Conservation (phyloP, 192 early-diverging fungal genomes). For the Thamnidium elegans region DNA sequence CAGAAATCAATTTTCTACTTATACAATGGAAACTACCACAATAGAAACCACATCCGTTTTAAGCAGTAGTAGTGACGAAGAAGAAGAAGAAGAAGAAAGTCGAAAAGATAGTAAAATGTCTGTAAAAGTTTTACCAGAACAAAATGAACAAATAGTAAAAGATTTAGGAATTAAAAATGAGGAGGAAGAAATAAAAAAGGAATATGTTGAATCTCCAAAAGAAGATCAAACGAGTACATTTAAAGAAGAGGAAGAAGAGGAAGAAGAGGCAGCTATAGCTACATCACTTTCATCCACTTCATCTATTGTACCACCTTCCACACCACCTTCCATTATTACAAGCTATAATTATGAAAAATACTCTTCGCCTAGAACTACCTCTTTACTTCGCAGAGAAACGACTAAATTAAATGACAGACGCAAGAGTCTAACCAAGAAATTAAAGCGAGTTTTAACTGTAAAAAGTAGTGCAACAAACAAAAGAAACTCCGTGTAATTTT, state of each 20-base stretch:
- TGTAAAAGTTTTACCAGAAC: too few relatives aligned
- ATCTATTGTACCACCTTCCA: neutral
- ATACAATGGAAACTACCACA: neutral
- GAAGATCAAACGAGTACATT: too few relatives aligned
- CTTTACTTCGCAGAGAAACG: slow-evolving; percentile 11
- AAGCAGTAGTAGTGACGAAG: too few relatives aligned
- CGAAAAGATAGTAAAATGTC: too few relatives aligned
- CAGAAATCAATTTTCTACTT: neutral
- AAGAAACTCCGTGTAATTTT: too few relatives aligned
- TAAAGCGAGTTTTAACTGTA: neutral
- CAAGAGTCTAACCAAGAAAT: slow-evolving; percentile 1
- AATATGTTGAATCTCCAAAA: neutral
- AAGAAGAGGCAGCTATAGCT: neutral
- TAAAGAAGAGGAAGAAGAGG: too few relatives aligned
- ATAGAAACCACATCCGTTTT: neutral
- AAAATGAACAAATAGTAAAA: too few relatives aligned
- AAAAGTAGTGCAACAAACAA: neutral
- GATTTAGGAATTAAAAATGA: neutral
- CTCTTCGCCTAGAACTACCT: neutral
- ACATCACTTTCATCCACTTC: neutral
- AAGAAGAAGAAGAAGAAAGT: too few relatives aligned
- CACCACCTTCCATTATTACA: neutral
- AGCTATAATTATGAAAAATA: neutral
- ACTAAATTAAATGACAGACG: slow-evolving; percentile 8
- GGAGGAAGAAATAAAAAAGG: neutral